Base-by-base conservation (phyloP, 2,329 filamentous ascomycete species). In the Xylaria sp. region DNA sequence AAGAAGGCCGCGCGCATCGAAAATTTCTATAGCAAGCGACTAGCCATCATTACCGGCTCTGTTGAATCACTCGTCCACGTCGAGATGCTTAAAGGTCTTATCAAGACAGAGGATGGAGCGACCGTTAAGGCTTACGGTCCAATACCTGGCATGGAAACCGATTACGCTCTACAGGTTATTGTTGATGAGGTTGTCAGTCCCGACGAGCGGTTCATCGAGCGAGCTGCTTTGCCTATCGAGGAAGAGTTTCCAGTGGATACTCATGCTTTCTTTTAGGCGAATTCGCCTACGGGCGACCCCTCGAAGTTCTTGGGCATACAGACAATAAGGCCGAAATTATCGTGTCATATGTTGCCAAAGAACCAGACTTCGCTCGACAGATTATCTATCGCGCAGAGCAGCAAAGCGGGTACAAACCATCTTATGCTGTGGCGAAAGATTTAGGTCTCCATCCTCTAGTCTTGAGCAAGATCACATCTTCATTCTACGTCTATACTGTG, bases 381-480 rank as follows among this genome's bases (percentile, higher is more conserved):
- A 88, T 96, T 69, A 92, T 94, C 46, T 78, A 78, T 52, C 82
- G 87, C 60, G 88, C 92, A 17, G 90, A 94, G 74, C 84, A 83
- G 51, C 80, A 83, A 56, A 92, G 88, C 61, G 89, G 87, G 1
- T 99, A 98, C 76, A 88, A 86, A 28, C 94, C 95, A 5, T 96
- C 94, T 0, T 98, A 89, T 75, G 85, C 89, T n/a, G 92, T 99
- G 63, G 92, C 96, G 14, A 91, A 88, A 72, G 88, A 90, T 74
- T 83, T 99, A 11, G 84, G 87, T 4, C 82, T 99, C 64, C 94
- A 96, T 68, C 90, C 94, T 7, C 83, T 99, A 52, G 91, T 95
- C 2, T 82, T 99, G 33, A 96, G 94, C 77, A 99, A 97, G 82
- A 91, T 99, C 71, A 98, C 95, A 0, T 96, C 95, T 1, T 94